Base-by-base conservation (phyloP, 305 asterid genomes). In the Galium porrigens region DNA sequence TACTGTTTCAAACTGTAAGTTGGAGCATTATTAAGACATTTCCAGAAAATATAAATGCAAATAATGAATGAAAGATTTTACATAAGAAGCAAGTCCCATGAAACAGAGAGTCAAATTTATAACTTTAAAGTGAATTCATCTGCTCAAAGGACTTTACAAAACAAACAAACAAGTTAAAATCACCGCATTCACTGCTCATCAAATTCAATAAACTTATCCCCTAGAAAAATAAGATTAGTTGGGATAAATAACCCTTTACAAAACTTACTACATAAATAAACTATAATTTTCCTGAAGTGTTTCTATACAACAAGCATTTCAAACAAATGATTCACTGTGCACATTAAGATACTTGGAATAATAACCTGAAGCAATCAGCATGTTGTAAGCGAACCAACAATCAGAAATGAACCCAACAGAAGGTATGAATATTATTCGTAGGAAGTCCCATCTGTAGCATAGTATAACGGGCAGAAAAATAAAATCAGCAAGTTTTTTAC, bases 1-100 rank as follows among this genome's bases (percentile, higher is more conserved):
- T 68, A 79, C 69, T 70, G 82, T 87, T 80, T 81, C 94, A 82
- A 90, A 94, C 97, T 94, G 82, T 36, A 82, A 66, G 58, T 57
- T 49, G 14, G 33, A 58, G 48, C 22, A 53, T 29, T 22, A 69
- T 25, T 32, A 32, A 62, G 57, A 54, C 37, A 37, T 18, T 42
- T 41, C 48, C 12, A 42, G 39, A 42, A 6, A 17, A 62, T 17
- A 37, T 0, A 2, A 46, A 52, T 52, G 63, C 65, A 32, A 30
- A 30, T 44, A 42, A 27, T 64, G 9, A 25, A 59, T 44, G 9
- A 5, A 33, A 20, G 58, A 9, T 46, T 46, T 8, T 46, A 30
- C 44, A 15, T 4, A 49, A 48, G 41, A 46, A 63, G 6, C 32
- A 30, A 10, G 29, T 63, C 67, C 44, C 11, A 15, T 41, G 6